phyloP scores from a whole-genome alignment of 164 flowering plant species.

The Macadamia integrifolia region DNA sequence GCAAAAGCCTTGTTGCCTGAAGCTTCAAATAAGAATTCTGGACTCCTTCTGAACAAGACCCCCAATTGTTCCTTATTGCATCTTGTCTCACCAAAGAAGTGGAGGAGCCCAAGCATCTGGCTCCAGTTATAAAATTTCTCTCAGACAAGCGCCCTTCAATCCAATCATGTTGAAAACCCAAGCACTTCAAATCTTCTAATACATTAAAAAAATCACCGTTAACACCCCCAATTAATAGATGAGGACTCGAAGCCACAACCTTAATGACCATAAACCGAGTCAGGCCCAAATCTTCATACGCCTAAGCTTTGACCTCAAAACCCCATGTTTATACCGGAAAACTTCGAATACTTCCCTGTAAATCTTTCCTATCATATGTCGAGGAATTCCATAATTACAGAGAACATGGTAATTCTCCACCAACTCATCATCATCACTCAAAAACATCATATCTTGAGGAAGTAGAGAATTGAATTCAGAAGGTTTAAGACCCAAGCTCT shows the following conservation, averaged over 20 bases:
- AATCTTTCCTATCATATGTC: conserved; percentile 57
- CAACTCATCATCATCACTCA: conserved; percentile 54
- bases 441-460: conserved; percentile 49
- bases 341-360: conserved; percentile 48
- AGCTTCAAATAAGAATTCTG: conserved; percentile 42
- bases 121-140: conserved; percentile 43
- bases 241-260: conserved; percentile 41
- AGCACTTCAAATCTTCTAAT: conserved; percentile 30
- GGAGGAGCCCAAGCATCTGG: conserved; percentile 30
- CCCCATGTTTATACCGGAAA: conserved; percentile 43
- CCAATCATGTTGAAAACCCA: conserved; percentile 42
- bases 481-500: conserved; percentile 70
- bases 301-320: conserved; percentile 40
- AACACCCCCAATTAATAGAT: conserved; percentile 42
- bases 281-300: conserved; percentile 45
- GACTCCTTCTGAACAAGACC: conserved; percentile 30
- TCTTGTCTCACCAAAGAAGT: conserved; percentile 30
- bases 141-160: conserved; percentile 32
- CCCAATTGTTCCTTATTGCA: conserved; percentile 35
- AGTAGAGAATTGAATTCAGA: conserved; percentile 33
- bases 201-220: conserved; percentile 34
- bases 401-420: conserved; percentile 52
- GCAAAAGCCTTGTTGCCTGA: conserved; percentile 38
- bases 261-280: conserved; percentile 24
- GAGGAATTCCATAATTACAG: conserved; percentile 55